These are phyloP conservation scores for Erodium maritimum DNA, from an alignment of 345 rosid species.

Conservation along the genomic window DNA sequence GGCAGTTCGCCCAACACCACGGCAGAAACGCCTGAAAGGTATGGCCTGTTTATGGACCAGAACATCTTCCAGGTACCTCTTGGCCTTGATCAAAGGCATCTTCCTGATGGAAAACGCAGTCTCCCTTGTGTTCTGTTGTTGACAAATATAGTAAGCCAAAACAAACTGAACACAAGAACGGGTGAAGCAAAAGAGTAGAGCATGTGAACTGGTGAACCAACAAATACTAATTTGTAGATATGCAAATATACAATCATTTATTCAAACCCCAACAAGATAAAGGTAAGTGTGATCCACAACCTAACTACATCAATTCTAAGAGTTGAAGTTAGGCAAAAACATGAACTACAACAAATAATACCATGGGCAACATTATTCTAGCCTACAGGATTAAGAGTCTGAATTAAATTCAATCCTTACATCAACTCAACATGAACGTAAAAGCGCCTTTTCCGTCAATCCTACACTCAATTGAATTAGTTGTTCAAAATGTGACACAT, in stretches of 20 bases:
- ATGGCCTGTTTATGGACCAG: constrained; percentile 94
- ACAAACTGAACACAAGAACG: too few relatives aligned
- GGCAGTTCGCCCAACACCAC: constrained; percentile 99
- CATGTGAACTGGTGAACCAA: too few relatives aligned
- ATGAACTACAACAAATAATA: too few relatives aligned
- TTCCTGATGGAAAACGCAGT: constrained; percentile 82
- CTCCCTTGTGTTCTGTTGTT: constrained; percentile 72
- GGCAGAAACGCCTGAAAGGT: constrained; percentile 92
- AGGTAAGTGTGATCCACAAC: too few relatives aligned
- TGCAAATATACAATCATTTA: not conserved
- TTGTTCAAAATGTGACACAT: constrained; percentile 30
- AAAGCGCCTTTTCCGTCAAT: too few relatives aligned
- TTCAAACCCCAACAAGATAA: not conserved
- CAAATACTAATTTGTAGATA: not conserved
- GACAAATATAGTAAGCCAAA: too few relatives aligned
- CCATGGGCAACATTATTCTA: too few relatives aligned
- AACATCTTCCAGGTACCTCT: constrained; percentile 95
- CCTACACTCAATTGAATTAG: not conserved
- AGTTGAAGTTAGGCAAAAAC: too few relatives aligned
- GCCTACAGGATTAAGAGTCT: too few relatives aligned
- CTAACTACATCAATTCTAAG: not conserved
- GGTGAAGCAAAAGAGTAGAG: too few relatives aligned
- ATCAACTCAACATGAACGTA: too few relatives aligned
- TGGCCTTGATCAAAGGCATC: constrained; percentile 77
- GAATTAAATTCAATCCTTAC: too few relatives aligned